Evolutionary conservation across 805 yeast genomes (phyloP).

Genomic region (Zygosaccharomyces lentus): DNA sequence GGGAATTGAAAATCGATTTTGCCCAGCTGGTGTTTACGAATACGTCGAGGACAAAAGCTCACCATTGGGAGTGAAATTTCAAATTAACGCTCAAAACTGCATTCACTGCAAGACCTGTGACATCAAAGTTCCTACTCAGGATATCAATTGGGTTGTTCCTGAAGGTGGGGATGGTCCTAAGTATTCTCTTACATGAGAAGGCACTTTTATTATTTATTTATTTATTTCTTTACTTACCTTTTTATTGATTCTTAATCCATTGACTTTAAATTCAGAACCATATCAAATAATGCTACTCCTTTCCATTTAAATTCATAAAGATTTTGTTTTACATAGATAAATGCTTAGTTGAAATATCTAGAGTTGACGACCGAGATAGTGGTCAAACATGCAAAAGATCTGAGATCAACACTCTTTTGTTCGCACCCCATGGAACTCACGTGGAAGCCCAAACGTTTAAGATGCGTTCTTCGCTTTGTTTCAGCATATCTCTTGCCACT

Average conservation of each 20-base stretch:
- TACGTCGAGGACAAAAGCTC: conserved; percentile 61
- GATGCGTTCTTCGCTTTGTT: conserved; percentile 47
- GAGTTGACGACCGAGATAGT: background rate
- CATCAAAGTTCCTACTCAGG: conserved; percentile 92
- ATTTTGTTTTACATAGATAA: background rate
- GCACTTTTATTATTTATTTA: conserved; percentile 8
- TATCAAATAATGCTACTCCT: background rate
- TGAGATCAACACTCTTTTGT: background rate
- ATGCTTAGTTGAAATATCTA: background rate
- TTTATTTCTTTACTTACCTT: conserved; percentile 1
- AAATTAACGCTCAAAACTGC: conserved; percentile 94
- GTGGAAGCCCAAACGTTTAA: conserved; percentile 41
- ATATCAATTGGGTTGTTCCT: conserved; percentile 94
- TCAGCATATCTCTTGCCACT: conserved; percentile 71
- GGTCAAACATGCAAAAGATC: background rate
- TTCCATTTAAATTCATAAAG: background rate
- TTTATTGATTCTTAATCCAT: background rate
- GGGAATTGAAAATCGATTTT: conserved; percentile 88
- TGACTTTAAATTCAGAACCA: background rate
- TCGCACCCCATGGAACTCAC: conserved; percentile 10
- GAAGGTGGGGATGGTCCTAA: conserved; percentile 99
- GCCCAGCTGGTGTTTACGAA: conserved; percentile 99
- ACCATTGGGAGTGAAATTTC: conserved; percentile 69
- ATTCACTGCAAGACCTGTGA: conserved; percentile 98
- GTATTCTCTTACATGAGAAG: conserved; percentile 66